phyloP scores from a whole-genome alignment of 441 rosid species.

The Pelargonium myrrhifolium region DNA sequence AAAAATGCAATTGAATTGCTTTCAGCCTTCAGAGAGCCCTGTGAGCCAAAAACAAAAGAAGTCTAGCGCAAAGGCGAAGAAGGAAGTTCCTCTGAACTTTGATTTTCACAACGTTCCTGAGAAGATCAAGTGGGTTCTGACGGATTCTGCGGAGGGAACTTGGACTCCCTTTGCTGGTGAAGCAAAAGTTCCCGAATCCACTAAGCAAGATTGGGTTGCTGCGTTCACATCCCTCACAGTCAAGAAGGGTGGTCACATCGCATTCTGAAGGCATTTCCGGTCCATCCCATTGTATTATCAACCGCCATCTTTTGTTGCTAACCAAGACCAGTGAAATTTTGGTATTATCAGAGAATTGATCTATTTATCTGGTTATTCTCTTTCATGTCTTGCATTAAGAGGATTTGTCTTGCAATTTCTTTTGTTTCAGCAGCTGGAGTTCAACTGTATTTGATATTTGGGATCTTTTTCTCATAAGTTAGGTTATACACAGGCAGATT shows the following conservation, averaged over 20 bases:
- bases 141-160: conserved; percentile 24
- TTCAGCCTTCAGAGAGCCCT: conserved; percentile 29
- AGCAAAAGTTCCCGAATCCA: conserved; percentile 36
- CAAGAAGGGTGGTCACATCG: conserved; percentile 16
- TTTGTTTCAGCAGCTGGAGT: background rate
- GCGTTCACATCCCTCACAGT: conserved; percentile 31
- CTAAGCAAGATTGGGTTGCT: conserved; percentile 41
- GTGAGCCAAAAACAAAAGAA: conserved; percentile 30
- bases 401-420: too few relatives aligned
- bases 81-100: conserved; percentile 28
- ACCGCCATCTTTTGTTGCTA: background rate
- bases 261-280: background rate
- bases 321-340: background rate
- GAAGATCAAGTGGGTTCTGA: conserved; percentile 47
- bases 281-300: background rate
- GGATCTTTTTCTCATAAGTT: background rate
- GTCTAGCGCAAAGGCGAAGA: conserved; percentile 17
- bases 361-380: background rate
- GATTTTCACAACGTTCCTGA: conserved; percentile 50
- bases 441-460: background rate
- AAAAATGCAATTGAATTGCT: conserved; percentile 13
- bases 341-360: background rate
- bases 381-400: background rate
- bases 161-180: conserved; percentile 52
- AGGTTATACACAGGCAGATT: background rate